phyloP scores from a whole-genome alignment of 257 asterid genomes.

The Solanum virginianum region DNA sequence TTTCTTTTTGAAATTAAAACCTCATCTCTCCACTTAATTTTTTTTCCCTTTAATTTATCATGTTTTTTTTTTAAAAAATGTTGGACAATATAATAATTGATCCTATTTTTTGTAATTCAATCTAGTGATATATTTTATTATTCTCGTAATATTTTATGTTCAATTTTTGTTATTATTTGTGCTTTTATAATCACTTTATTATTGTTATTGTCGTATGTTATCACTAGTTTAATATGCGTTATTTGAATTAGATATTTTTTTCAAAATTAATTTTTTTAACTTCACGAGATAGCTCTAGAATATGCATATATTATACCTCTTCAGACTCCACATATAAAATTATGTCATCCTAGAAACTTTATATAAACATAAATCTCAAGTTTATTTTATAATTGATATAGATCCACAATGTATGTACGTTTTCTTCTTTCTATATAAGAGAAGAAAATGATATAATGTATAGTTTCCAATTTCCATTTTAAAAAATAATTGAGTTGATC shows the following conservation, averaged over 20 bases:
- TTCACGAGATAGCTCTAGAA: rapidly evolving
- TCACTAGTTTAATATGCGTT: background rate
- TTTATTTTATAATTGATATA: background rate
- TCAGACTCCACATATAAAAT: rapidly evolving
- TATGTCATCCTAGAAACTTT: background rate
- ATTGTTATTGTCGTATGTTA: background rate
- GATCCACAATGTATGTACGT: background rate
- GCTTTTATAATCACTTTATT: background rate
- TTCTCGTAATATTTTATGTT: background rate
- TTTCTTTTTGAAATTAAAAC: background rate
- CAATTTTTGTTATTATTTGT: background rate
- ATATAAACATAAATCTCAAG: background rate
- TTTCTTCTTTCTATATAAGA: background rate
- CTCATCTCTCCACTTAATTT: background rate
- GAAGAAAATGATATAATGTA: background rate
- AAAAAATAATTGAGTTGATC: background rate
- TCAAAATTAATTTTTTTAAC: background rate
- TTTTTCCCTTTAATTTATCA: background rate
- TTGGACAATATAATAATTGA: background rate
- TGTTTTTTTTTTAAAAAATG: background rate
- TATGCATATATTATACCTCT: background rate
- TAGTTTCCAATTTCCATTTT: background rate
- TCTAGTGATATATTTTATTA: background rate
- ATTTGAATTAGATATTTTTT: background rate
- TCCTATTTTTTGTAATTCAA: background rate